Percentiles rank a stretch among this genome's conserved stretches.
Conservation (phyloP, 2,329 filamentous ascomycete species). For the Conoideocrella luteorostrata region DNA sequence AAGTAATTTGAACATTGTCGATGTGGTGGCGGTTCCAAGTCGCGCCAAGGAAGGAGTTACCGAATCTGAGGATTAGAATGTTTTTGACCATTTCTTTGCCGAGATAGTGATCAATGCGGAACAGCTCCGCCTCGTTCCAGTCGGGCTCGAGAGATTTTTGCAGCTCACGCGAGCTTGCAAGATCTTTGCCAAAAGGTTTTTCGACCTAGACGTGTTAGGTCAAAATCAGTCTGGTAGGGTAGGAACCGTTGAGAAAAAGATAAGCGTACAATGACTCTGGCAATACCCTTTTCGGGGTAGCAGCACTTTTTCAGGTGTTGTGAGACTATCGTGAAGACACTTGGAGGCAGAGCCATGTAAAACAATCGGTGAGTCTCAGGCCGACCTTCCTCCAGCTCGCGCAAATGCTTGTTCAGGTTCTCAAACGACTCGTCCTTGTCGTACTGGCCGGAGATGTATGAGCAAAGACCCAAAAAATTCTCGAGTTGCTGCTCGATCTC, state of each 20-base stretch:
- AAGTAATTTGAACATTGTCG: conserved; percentile 97
- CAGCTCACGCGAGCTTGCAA: conserved; percentile 86
- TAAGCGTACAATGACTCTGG: conserved; percentile 78
- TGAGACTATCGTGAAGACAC: conserved; percentile 95
- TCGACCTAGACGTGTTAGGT: conserved; percentile 61
- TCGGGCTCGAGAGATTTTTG: conserved; percentile 93
- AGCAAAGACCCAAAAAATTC: conserved; percentile 81
- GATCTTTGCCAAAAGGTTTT: conserved; percentile 98
- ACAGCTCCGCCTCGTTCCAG: conserved; percentile 98
- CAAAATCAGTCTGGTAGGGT: background rate
- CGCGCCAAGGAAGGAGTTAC: conserved; percentile 96
- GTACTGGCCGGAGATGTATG: conserved; percentile 95
- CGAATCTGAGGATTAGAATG: conserved; percentile 94
- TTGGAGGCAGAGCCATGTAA: conserved; percentile 98
- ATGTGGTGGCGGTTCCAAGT: conserved; percentile 99
- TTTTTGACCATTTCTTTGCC: conserved; percentile 99
- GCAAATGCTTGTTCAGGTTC: conserved; percentile 75
- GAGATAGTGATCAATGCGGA: conserved; percentile 98
- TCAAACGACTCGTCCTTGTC: conserved; percentile 94
- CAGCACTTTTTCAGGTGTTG: conserved; percentile 96
- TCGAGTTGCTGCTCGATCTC: conserved; percentile 93
- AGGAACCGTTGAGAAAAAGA: conserved; percentile 7
- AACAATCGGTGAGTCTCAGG: conserved; percentile 88
- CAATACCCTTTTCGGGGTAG: conserved; percentile 86
- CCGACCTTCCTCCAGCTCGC: conserved; percentile 74